Percentiles rank a stretch among this genome's conserved stretches.
Conservation (phyloP, 108 stramenopile genomes). For the Cylindrotheca closterium region DNA sequence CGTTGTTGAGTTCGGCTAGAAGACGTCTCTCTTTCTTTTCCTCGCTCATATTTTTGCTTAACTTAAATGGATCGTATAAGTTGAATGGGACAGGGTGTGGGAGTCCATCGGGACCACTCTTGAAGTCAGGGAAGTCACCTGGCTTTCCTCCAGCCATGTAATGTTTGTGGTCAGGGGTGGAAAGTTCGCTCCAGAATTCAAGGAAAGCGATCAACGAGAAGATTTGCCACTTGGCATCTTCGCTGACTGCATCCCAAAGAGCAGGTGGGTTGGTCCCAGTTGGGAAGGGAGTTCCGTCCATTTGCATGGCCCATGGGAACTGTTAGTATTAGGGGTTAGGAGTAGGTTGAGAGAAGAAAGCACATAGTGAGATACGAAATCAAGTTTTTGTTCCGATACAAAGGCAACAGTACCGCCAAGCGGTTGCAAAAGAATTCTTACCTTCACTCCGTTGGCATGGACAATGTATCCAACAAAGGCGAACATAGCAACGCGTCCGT, state of each 20-base stretch:
- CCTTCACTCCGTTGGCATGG: conserved; percentile 61
- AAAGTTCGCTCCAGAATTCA: conserved; percentile 74
- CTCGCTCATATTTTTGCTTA: conserved; percentile 48
- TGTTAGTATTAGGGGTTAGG: too few relatives aligned
- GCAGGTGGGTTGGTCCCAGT: conserved; percentile 61
- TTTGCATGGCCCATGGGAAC: conserved; percentile 74
- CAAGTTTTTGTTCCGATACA: too few relatives aligned
- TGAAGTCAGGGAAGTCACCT: conserved; percentile 70
- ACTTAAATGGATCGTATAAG: conserved; percentile 67
- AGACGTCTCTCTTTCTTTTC: conserved; percentile 67
- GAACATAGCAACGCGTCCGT: conserved; percentile 71
- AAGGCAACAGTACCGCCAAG: too few relatives aligned
- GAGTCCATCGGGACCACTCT: conserved; percentile 51
- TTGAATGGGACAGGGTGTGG: conserved; percentile 84
- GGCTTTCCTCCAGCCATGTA: conserved; percentile 83
- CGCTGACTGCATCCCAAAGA: conserved; percentile 75
- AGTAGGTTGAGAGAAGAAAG: too few relatives aligned
- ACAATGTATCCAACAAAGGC: conserved; percentile 75
- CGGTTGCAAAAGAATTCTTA: too few relatives aligned
- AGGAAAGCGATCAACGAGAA: conserved; percentile 79
- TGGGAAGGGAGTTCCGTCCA: conserved; percentile 69
- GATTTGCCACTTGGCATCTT: conserved; percentile 87
- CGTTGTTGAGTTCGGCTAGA: conserved; percentile 77
- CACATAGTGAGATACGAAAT: too few relatives aligned
- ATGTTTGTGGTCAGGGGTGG: conserved; percentile 55